Evolutionary conservation across 2,329 filamentous ascomycete species (phyloP).

Genomic region (Epicoccum nigrum): DNA sequence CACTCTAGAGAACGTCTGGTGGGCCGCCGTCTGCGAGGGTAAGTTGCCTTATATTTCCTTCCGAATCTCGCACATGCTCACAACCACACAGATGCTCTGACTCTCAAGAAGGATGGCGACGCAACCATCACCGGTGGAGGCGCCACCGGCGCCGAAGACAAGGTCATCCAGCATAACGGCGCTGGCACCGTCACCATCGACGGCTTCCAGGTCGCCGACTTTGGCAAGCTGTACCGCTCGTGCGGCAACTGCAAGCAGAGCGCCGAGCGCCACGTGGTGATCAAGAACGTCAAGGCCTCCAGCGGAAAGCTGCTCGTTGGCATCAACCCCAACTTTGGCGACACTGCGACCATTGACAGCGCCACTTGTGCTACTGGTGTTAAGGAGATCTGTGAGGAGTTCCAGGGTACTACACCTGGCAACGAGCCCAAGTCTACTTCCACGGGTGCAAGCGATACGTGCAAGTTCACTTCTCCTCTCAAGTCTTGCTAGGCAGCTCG

Average conservation of each 20-base stretch:
- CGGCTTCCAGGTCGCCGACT: conserved; percentile 37
- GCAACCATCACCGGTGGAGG: conserved; percentile 49
- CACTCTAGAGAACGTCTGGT: conserved; percentile 55
- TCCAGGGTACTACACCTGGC: conserved; percentile 24
- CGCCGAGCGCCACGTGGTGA: conserved; percentile 50
- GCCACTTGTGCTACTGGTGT: conserved; percentile 24
- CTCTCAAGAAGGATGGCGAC: conserved; percentile 40
- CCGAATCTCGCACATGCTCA: not conserved
- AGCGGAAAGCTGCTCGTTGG: conserved; percentile 51
- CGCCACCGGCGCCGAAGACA: conserved; percentile 44
- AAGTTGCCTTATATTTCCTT: not conserved
- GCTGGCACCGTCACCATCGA: conserved; percentile 44
- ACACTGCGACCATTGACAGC: conserved; percentile 48
- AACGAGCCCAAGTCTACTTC: conserved; percentile 25
- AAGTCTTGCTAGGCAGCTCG: conserved; percentile 27
- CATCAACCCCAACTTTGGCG: conserved; percentile 59
- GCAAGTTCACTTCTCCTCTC: conserved; percentile 26
- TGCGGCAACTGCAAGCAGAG: conserved; percentile 56
- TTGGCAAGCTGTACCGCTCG: conserved; percentile 51
- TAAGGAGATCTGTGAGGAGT: conserved; percentile 34
- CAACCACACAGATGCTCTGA: conserved; percentile 36
- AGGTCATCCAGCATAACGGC: conserved; percentile 51
- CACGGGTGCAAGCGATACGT: conserved; percentile 23
- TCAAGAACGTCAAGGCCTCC: conserved; percentile 51
- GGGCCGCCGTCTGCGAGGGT: conserved; percentile 46